Evolutionary conservation across 192 early-diverging fungal genomes (phyloP).

Genomic region (Gryganskiella cystojenkinii): DNA sequence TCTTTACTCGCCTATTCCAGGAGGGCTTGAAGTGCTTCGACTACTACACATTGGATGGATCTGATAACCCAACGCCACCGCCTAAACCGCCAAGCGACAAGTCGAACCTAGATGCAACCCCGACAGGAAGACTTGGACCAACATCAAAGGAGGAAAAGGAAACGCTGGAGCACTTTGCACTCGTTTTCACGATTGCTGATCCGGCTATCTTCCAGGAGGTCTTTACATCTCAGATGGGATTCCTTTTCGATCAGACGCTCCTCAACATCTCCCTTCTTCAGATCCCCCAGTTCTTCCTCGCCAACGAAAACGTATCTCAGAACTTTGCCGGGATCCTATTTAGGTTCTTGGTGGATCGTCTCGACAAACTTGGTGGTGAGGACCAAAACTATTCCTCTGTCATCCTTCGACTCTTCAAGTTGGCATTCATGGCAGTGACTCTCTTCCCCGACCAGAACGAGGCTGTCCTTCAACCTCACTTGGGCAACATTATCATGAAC

Average conservation of each 20-base stretch:
- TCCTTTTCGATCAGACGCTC: constrained; percentile 86
- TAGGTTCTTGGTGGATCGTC: constrained; percentile 79
- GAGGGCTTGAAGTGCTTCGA: constrained; percentile 88
- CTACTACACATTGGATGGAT: constrained; percentile 78
- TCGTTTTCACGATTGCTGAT: constrained; percentile 85
- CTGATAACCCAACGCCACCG: constrained; percentile 52
- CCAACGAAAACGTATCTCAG: constrained; percentile 78
- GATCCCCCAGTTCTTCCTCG: constrained; percentile 90
- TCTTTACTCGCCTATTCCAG: constrained; percentile 77
- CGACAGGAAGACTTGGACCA: constrained; percentile 63
- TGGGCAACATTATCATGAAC: constrained; percentile 89
- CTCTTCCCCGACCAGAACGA: constrained; percentile 94
- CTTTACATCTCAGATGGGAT: constrained; percentile 89
- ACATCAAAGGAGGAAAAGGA: constrained; percentile 92
- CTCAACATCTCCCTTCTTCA: constrained; percentile 80
- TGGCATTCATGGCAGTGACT: constrained; percentile 93
- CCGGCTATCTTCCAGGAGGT: constrained; percentile 95
- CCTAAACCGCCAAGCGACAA: constrained; percentile 24
- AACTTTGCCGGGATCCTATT: constrained; percentile 84
- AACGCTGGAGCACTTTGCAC: constrained; percentile 89
- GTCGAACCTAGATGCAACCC: constrained; percentile 36
- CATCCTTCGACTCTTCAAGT: constrained; percentile 92
- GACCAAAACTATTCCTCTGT: constrained; percentile 72
- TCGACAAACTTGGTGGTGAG: constrained; percentile 79
- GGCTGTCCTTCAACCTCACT: constrained; percentile 90